Evolutionary conservation across 1,284 basidiomycete genomes (phyloP), one percentile per base, ranked within the genome.

Genomic region (Boletus mariae): DNA sequence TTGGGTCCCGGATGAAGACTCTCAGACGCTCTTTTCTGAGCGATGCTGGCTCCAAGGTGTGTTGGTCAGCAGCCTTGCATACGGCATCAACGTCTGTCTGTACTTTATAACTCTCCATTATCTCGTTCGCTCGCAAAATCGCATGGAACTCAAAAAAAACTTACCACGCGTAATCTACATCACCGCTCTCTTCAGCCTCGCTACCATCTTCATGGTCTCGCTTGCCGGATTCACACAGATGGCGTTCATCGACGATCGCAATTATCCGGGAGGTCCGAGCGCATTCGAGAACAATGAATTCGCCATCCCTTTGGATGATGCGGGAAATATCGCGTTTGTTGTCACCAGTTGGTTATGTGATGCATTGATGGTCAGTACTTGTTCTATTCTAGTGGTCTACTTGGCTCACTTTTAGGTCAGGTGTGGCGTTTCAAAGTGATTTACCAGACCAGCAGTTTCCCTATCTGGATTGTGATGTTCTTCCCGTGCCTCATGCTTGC

Each of bases 181-280:
- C 37, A 54, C 50, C 4, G 0, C 54, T 8, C 32, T 62, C 9
- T 63, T 73, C 53, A 11, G 59, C 15, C 54, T 69, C 12, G 60
- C 59, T 1, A 66, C 67, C 5, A 13, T 71, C 44, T 62, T 62
- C 51, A 50, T 70, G 52, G 13, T 48, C 13, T 23, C 51, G 3
- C 40, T 46, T 2, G 47, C 59, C 1, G 47, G 56, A 6, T 62
- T 67, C 51, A 64, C 61, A 0, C 61, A 73, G 43, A 58, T 64
- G 52, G 59, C 59, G 5, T 73, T 67, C 51, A 66, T 73, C 42
- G 59, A 70, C 47, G 32, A 70, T 50, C 61, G 70, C 5, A 55
- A 63, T 45, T 70, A 61, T 47, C 66, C 67, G 1, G 70, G 72
- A 0, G 66, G 62, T 45, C 62, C 56, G 28, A 53, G 23, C 4